Conservation (phyloP, 2,329 filamentous ascomycete species). For the Didymella arachidicola region DNA sequence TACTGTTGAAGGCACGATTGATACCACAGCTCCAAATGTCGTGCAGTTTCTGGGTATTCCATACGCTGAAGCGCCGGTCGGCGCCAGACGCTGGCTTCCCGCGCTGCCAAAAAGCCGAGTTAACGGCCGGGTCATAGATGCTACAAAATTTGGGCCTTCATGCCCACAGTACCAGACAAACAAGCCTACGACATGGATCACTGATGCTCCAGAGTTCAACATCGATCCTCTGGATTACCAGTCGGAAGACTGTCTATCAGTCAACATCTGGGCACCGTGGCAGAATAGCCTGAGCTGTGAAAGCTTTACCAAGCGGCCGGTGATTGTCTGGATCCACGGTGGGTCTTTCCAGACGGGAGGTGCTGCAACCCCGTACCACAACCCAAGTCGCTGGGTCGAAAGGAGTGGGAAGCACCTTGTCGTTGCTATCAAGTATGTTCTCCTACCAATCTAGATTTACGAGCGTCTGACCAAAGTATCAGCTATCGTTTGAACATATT, state of each 20-base stretch:
- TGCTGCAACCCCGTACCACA: slow-evolving; percentile 52
- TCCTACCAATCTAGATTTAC: not conserved
- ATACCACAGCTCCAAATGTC: slow-evolving; percentile 45
- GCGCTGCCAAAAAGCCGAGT: not conserved
- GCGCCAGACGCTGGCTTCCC: slow-evolving; percentile 1
- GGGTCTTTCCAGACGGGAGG: slow-evolving; percentile 57
- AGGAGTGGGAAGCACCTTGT: slow-evolving; percentile 49
- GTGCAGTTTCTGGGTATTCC: slow-evolving; percentile 9
- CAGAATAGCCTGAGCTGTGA: slow-evolving; percentile 3
- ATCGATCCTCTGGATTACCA: slow-evolving; percentile 27
- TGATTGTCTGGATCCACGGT: slow-evolving; percentile 59
- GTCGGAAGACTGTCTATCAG: slow-evolving; percentile 57
- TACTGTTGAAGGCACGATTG: slow-evolving; percentile 41
- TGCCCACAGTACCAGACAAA: slow-evolving; percentile 37
- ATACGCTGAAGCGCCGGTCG: not conserved
- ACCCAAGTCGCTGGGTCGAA: slow-evolving; percentile 38
- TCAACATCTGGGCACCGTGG: slow-evolving; percentile 57
- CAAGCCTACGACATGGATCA: slow-evolving; percentile 28
- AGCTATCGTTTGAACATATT: slow-evolving; percentile 52
- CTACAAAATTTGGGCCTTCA: slow-evolving; percentile 37
- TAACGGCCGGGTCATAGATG: slow-evolving; percentile 29
- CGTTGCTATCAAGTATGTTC: slow-evolving; percentile 40
- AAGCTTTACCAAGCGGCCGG: slow-evolving; percentile 47
- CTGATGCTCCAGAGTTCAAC: slow-evolving; percentile 36
- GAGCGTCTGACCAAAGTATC: not conserved